These are phyloP conservation scores for Murraya paniculata DNA, from an alignment of 345 rosid species.

Conservation along the genomic window DNA sequence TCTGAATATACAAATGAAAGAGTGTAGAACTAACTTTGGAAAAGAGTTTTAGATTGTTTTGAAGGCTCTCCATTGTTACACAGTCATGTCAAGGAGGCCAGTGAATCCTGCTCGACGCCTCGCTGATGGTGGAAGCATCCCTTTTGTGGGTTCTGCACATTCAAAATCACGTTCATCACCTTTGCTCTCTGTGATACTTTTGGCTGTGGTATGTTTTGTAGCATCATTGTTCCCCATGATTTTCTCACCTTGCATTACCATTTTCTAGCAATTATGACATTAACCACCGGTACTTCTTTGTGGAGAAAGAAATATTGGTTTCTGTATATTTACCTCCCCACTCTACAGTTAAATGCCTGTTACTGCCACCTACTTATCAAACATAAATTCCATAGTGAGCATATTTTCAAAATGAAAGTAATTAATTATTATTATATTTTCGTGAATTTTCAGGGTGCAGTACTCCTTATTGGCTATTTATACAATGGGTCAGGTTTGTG, in stretches of 20 bases:
- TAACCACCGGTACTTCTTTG: not conserved
- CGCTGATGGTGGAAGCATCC: constrained; percentile 46
- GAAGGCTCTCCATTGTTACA: constrained; percentile 4
- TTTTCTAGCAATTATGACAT: not conserved
- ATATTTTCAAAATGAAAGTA: not conserved
- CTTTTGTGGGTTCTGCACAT: constrained; percentile 43
- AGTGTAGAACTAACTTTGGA: not conserved
- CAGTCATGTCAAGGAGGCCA: constrained; percentile 63
- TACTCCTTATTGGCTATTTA: constrained; percentile 51
- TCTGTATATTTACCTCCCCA: not conserved
- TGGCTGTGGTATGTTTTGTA: constrained; percentile 42
- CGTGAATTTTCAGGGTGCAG: constrained; percentile 54
- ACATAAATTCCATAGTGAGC: not conserved
- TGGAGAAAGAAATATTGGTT: not conserved
- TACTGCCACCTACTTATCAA: not conserved
- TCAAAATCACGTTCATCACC: constrained; percentile 59
- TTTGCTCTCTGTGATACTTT: constrained; percentile 41
- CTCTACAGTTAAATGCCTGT: not conserved
- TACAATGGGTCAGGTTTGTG: constrained; percentile 58
- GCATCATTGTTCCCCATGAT: not conserved
- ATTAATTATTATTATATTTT: constrained; percentile 14
- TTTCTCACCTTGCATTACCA: not conserved
- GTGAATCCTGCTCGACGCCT: constrained; percentile 55
- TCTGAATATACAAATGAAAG: not conserved
- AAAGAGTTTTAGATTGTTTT: not conserved